These are phyloP conservation scores for Aspergillus egyptiacus DNA, from an alignment of 495 filamentous ascomycete species.

Conservation along the genomic window DNA sequence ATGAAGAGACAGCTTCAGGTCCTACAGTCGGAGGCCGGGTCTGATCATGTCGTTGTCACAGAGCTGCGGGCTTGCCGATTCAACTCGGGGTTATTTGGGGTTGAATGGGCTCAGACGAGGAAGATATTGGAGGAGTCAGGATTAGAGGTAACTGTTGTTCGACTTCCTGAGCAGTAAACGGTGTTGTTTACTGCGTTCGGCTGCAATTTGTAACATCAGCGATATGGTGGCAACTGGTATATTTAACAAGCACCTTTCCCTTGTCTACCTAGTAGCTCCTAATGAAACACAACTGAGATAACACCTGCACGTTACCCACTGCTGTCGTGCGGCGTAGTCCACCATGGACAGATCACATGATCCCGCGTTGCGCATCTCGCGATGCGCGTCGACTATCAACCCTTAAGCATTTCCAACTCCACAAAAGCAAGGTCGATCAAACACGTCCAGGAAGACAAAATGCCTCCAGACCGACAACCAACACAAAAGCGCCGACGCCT, in stretches of 20 bases:
- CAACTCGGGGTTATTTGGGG: conserved; percentile 39
- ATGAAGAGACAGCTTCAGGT: conserved; percentile 28
- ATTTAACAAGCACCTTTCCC: too few species aligned
- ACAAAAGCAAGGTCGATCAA: too few species aligned
- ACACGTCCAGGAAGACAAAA: too few species aligned
- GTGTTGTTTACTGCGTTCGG: too few species aligned
- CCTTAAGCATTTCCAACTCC: background rate
- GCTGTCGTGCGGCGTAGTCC: too few species aligned
- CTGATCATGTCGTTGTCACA: conserved; percentile 8
- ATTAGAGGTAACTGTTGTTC: conserved; percentile 26
- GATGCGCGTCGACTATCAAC: background rate
- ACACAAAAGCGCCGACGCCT: conserved; percentile 39
- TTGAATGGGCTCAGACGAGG: conserved; percentile 30
- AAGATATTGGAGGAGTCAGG: conserved; percentile 18
- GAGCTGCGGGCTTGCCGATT: conserved; percentile 37
- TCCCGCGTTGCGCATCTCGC: too few species aligned
- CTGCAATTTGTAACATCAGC: too few species aligned
- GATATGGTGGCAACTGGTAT: too few species aligned
- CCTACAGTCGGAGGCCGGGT: background rate
- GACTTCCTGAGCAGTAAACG: conserved; percentile 12
- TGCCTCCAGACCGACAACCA: conserved; percentile 34
- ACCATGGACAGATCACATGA: too few species aligned
- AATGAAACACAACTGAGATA: too few species aligned
- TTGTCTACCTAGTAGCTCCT: too few species aligned
- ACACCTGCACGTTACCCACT: too few species aligned